phyloP scores from a whole-genome alignment of 179 eudicot genomes.

The Beta lomatogona region DNA sequence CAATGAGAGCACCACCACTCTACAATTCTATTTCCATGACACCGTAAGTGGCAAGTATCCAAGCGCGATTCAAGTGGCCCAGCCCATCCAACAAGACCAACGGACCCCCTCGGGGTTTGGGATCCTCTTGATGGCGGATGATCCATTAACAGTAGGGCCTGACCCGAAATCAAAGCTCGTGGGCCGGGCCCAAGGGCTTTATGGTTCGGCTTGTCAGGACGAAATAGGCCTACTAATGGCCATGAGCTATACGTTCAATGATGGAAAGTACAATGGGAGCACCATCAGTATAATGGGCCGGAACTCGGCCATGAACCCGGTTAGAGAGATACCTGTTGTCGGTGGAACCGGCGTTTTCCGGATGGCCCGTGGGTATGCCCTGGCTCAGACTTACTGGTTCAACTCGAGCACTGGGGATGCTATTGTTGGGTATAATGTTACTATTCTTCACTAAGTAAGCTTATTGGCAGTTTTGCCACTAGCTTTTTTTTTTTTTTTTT shows the following conservation, averaged over 20 bases:
- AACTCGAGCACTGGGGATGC: slow-evolving; percentile 48
- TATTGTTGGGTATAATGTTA: slow-evolving; percentile 56
- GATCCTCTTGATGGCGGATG: slow-evolving; percentile 49
- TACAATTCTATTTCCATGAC: slow-evolving; percentile 66
- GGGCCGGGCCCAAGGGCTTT: slow-evolving; percentile 61
- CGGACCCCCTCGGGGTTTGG: slow-evolving; percentile 41
- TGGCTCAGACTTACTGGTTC: slow-evolving; percentile 41
- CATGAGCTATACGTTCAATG: slow-evolving; percentile 43
- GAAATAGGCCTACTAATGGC: slow-evolving; percentile 54
- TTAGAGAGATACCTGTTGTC: slow-evolving; percentile 54
- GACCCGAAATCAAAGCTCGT: slow-evolving; percentile 49
- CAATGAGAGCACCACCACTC: slow-evolving; percentile 37
- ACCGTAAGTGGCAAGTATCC: slow-evolving; percentile 46
- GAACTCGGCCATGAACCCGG: slow-evolving; percentile 36
- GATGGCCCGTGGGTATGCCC: slow-evolving; percentile 59
- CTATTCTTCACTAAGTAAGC: slow-evolving; percentile 38
- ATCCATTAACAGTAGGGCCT: slow-evolving; percentile 48
- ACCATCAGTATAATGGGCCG: slow-evolving; percentile 50
- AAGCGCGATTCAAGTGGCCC: slow-evolving; percentile 40
- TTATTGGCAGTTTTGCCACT: neutral
- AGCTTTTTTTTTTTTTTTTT: neutral
- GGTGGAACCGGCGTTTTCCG: slow-evolving; percentile 63
- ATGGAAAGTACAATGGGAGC: slow-evolving; percentile 53
- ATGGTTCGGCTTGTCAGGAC: slow-evolving; percentile 48
- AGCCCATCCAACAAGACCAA: slow-evolving; percentile 24